Percentiles rank a stretch among this genome's conserved stretches.
phyloP scores from a whole-genome alignment of 768 basidiomycete genomes.

The Cytidiella melzeri region DNA sequence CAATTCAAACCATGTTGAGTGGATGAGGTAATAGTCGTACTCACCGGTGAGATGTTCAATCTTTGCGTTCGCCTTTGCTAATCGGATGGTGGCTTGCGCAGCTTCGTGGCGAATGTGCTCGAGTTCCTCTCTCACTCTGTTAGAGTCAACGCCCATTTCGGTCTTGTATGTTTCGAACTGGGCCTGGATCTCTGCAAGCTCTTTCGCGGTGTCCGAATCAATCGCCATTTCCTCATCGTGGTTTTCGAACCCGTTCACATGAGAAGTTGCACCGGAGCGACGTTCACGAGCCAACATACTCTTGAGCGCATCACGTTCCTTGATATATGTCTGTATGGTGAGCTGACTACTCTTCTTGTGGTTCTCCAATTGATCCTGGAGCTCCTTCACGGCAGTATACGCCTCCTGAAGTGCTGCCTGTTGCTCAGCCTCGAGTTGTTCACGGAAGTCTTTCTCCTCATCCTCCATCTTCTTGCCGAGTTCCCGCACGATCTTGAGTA shows the following conservation, averaged over 20 bases:
- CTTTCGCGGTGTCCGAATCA: slow-evolving; percentile 40
- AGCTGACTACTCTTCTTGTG: slow-evolving; percentile 66
- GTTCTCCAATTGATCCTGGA: slow-evolving; percentile 71
- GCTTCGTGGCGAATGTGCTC: slow-evolving; percentile 59
- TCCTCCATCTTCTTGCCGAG: slow-evolving; percentile 81
- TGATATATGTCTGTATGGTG: slow-evolving; percentile 75
- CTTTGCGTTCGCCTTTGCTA: slow-evolving; percentile 83
- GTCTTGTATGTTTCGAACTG: slow-evolving; percentile 77
- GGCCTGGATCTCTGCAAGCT: slow-evolving; percentile 66
- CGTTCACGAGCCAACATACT: slow-evolving; percentile 56
- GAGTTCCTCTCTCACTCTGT: slow-evolving; percentile 66
- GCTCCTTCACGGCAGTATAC: slow-evolving; percentile 74
- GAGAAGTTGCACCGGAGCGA: slow-evolving; percentile 4
- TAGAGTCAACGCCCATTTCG: slow-evolving; percentile 78
- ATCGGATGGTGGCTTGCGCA: slow-evolving; percentile 52
- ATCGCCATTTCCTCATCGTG: slow-evolving; percentile 8
- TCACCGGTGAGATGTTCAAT: slow-evolving; percentile 71
- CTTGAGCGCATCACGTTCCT: slow-evolving; percentile 83
- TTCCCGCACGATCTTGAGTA: slow-evolving; percentile 78
- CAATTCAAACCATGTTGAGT: no score
- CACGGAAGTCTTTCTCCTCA: slow-evolving; percentile 73
- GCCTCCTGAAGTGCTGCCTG: slow-evolving; percentile 81
- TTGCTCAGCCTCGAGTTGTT: slow-evolving; percentile 66
- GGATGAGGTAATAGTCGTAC: slow-evolving; percentile 17
- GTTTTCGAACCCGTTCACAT: slow-evolving; percentile 29